Base-by-base conservation (phyloP, 1,284 basidiomycete genomes). In the Microbotryum silenes-acaulis region DNA sequence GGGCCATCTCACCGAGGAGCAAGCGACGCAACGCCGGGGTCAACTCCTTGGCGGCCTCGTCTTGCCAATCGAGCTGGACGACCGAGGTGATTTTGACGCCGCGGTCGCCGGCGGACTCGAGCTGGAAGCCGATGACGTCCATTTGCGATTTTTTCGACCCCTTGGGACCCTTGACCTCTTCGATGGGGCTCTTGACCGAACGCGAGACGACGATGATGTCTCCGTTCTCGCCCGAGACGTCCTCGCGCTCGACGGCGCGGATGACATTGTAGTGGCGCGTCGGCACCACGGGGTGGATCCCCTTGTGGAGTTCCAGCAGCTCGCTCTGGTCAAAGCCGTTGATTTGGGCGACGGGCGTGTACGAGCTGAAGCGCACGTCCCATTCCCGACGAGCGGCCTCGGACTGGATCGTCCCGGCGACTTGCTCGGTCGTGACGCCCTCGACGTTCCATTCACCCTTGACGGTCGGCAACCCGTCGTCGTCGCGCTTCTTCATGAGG, bases 341-440 rank as follows among this genome's bases (percentile, higher is more conserved):
- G 55, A 63, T 53, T 9, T 55, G 60, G 31, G 57, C 33, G 42
- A 60, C 25, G 8, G 60, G 54, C 25, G 56, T 44, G 42, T 54
- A 59, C 20, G 53, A 25, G 20, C 45, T 47, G 53, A 63, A 57
- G 12, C 63, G 64, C 29, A 59, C 59, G 48, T 68, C 64, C 66
- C 68, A 66, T 67, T 56, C 20, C 10, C 18, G 3, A 18, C 21
- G 5, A 31, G 70, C 71, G 21, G 60, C 49, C 44, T 60, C 54
- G 50, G 62, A 66, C 16, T 60, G 21, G 45, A 72, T 61, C 8
- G 69, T 72, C 7, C 61, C 63, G 23, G 71, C 50, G 3, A 71
- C 69, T 62, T 71, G 69, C 56, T 72, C 71, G 3, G 67, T 67
- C 25, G 70, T 71, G 25, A 65, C 63, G 8, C 56, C 56, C n/a